Conservation (phyloP, 805 yeast genomes). For the Pichia scutulata region DNA sequence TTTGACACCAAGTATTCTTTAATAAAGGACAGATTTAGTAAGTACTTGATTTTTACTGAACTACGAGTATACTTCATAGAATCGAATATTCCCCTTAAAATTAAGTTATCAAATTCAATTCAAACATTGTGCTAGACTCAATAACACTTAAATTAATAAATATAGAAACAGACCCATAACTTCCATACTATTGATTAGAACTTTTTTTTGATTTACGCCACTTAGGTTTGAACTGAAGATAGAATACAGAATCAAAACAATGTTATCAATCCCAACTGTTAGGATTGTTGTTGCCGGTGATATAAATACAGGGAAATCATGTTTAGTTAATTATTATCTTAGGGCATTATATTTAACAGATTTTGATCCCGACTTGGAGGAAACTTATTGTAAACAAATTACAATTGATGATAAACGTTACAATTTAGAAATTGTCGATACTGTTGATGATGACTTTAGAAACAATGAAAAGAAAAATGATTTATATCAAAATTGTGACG, state of each 20-base stretch:
- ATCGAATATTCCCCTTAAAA: too few relatives aligned
- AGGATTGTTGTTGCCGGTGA: conserved; percentile 28
- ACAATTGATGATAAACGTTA: conserved; percentile 32
- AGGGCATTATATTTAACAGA: conserved; percentile 18
- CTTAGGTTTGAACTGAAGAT: too few relatives aligned
- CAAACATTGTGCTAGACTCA: too few relatives aligned
- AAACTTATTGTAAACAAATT: conserved; percentile 17
- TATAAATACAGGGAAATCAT: conserved; percentile 27
- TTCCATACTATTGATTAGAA: too few relatives aligned
- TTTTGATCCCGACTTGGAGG: conserved; percentile 24
- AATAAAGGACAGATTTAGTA: too few relatives aligned
- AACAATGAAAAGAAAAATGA: conserved; percentile 15
- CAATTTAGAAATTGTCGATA: conserved; percentile 55
- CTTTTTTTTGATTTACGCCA: too few relatives aligned
- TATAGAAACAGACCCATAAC: too few relatives aligned
- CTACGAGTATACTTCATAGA: too few relatives aligned
- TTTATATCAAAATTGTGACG: conserved; percentile 33
- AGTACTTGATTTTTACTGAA: too few relatives aligned
- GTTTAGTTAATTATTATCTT: conserved; percentile 19
- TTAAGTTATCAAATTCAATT: too few relatives aligned
- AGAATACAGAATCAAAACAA: background rate
- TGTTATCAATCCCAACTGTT: conserved; percentile 7
- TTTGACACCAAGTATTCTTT: too few relatives aligned
- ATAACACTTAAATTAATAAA: too few relatives aligned
- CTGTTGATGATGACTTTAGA: conserved; percentile 75